Conservation (phyloP, 2,329 filamentous ascomycete genomes). For the Phialophora verrucosa region DNA sequence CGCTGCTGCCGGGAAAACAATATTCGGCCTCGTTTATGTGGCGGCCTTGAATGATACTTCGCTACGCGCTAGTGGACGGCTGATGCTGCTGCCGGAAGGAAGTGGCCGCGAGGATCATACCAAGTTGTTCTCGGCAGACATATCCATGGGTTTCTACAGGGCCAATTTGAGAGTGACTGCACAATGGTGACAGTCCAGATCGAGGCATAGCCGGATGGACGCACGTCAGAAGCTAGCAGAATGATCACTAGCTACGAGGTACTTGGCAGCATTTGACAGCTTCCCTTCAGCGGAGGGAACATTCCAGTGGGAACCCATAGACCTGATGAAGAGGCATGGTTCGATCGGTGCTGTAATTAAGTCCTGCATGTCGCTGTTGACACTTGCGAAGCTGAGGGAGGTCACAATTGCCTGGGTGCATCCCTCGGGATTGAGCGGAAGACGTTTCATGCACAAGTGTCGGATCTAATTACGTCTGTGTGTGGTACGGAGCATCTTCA, state of each 20-base stretch:
- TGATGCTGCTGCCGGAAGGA: not conserved
- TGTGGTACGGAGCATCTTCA: not conserved
- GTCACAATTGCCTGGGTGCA: not conserved
- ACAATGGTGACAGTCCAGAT: too few species aligned
- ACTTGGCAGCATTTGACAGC: too few species aligned
- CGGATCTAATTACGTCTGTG: not conserved
- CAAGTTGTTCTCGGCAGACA: not conserved
- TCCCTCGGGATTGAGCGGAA: not conserved
- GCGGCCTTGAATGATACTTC: too few species aligned
- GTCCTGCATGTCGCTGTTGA: not conserved
- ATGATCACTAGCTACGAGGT: too few species aligned
- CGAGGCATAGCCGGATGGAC: too few species aligned
- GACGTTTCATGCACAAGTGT: not conserved
- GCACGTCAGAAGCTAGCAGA: too few species aligned
- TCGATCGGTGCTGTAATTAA: too few species aligned
- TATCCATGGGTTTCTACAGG: not conserved
- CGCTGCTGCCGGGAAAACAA: not conserved
- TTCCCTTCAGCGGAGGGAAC: too few species aligned
- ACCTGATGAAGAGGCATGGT: too few species aligned
- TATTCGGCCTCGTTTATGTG: too few species aligned
- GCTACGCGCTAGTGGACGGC: too few species aligned
- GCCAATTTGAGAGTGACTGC: not conserved
- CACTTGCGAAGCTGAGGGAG: constrained; percentile 3
- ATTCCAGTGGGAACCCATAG: too few species aligned
- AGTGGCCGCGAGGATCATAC: not conserved